Conservation (phyloP, 257 asterid species). For the Penstemon barbatus region DNA sequence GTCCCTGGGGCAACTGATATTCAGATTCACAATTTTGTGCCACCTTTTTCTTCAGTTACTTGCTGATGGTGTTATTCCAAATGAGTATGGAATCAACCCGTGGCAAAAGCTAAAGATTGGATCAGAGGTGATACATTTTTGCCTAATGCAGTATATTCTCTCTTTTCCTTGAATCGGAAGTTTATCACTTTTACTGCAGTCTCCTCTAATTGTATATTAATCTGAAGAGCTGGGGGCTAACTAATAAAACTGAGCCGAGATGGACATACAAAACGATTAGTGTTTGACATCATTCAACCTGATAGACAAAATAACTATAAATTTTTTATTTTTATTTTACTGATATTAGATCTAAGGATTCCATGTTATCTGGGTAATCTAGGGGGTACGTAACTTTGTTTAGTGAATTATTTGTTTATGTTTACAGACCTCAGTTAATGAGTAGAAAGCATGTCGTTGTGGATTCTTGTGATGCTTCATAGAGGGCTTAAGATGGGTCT, state of each 20-base stretch:
- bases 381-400: neutral
- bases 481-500: neutral
- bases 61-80: constrained; percentile 97
- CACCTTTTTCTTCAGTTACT: constrained; percentile 58
- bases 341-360: constrained; percentile 22
- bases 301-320: constrained; percentile 15
- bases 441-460: neutral
- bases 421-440: neutral
- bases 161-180: constrained; percentile 10
- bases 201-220: neutral
- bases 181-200: constrained; percentile 11
- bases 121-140: constrained; percentile 57
- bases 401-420: neutral
- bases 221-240: constrained; percentile 6
- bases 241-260: neutral
- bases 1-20: constrained; percentile 19
- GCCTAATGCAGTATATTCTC: neutral
- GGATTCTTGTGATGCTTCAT: neutral
- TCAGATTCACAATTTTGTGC: neutral
- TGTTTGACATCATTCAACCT: neutral
- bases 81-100: constrained; percentile 94
- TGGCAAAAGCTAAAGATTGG: constrained; percentile 86
- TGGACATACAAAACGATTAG: constrained; percentile 13
- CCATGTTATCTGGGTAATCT: constrained; percentile 9
- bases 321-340: neutral